Base-by-base conservation (phyloP, 78 protist genomes). In the Cavenderia fasciculata region DNA sequence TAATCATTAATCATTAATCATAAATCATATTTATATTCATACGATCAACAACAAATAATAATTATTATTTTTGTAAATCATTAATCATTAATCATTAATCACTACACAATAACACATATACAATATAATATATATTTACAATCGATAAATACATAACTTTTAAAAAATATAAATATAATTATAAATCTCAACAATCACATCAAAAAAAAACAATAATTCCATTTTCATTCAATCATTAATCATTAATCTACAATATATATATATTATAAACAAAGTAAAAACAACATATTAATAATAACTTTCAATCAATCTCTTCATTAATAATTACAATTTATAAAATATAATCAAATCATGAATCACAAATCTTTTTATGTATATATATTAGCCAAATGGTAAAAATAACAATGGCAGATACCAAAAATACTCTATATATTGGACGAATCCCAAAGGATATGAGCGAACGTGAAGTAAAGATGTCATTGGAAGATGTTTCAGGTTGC, bases 351-450 rank as follows among this genome's bases (percentile, higher is more conserved):
- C 8, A 46, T 46, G 8, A 46, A 46, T 46, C 52, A 46, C 8
- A 14, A 8, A 46, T 14, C 12, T 12, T 46, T 46, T 46, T 46
- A 46, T 46, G 12, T 46, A 12, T 46, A 46, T 23, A 41, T 44
- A 25, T 49, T 16, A 82, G 90, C 23, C 90, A 69, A 82, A 68
- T 43, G 36, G 90, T 82, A 31, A 82, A 82, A 56, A 57, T 82
- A 23, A 82, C 90, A 16, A 46, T 52, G 18, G 90, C 90, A 23
- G 66, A 82, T 41, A 66, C 76, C 8, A 82, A 82, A 23, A 82
- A 82, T 44, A 69, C 90, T 4, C 46, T 82, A 43, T 82, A 82
- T 40, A 82, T 82, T 31, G 90, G 90, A 8, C 76, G 68, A 41
- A 34, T 82, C 12, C 90, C 90, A 65, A 82, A 82, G 11, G 61